Percentiles rank a stretch among this genome's conserved stretches.
Evolutionary conservation across 495 filamentous ascomycete species (phyloP).

Genomic region (Pyrenula massariospora): DNA sequence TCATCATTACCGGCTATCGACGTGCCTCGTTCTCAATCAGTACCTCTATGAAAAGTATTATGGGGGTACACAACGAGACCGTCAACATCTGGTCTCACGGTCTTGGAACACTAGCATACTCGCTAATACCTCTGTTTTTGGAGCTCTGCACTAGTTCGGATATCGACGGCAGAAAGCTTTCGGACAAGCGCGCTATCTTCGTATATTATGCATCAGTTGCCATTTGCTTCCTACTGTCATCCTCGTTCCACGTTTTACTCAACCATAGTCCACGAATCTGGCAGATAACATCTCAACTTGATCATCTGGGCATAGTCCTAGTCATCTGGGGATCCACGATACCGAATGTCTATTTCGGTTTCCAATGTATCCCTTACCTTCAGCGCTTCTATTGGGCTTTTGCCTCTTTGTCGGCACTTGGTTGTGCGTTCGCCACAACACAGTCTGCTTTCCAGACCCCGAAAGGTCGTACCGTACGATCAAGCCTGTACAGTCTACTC

Average conservation of each 20-base stretch:
- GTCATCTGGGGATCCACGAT: background rate
- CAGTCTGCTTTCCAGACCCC: background rate
- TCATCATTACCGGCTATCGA: background rate
- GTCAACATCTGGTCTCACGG: slow-evolving; percentile 24
- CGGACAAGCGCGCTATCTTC: background rate
- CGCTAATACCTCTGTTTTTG: background rate
- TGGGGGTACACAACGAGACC: slow-evolving; percentile 23
- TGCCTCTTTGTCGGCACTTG: background rate
- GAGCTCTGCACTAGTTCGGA: background rate
- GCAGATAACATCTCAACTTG: background rate
- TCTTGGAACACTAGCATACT: slow-evolving; percentile 9
- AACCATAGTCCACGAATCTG: background rate
- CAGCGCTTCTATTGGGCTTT: background rate
- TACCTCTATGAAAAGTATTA: slow-evolving; percentile 25
- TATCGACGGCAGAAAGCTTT: background rate
- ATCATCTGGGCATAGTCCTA: background rate
- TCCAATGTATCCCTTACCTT: slow-evolving; percentile 10
- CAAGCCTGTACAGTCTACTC: too few species aligned
- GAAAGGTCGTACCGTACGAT: background rate
- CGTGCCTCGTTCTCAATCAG: background rate
- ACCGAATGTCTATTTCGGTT: background rate
- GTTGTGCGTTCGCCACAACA: background rate
- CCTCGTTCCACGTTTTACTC: background rate
- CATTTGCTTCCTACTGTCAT: background rate
- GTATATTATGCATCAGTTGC: background rate